Conservation (phyloP, 345 rosid genomes). For the thale cress (Arabidopsis thaliana) region DNA sequence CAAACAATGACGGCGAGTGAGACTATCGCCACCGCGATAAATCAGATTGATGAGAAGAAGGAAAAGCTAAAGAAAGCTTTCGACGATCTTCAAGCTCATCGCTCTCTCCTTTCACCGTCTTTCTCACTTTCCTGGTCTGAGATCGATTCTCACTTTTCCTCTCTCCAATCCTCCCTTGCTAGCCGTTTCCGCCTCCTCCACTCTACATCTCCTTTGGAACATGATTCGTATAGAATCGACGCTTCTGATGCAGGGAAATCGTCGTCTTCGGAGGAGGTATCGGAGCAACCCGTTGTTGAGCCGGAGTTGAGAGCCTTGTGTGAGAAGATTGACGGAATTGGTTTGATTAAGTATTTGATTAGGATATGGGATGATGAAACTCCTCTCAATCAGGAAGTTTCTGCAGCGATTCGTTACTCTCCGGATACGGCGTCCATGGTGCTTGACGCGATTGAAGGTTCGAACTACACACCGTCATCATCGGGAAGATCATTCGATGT, state of each 20-base stretch:
- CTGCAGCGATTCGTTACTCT: slow-evolving; percentile 48
- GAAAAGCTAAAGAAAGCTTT: slow-evolving; percentile 60
- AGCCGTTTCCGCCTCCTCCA: slow-evolving; percentile 59
- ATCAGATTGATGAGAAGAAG: slow-evolving; percentile 58
- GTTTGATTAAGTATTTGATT: slow-evolving; percentile 56
- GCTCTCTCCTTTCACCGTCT: slow-evolving; percentile 54
- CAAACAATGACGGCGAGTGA: slow-evolving; percentile 48
- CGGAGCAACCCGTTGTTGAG: slow-evolving; percentile 34
- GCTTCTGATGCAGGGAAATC: not conserved
- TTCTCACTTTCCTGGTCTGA: slow-evolving; percentile 69
- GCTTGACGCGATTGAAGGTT: slow-evolving; percentile 68
- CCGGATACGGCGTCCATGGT: slow-evolving; percentile 61
- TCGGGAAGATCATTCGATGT: slow-evolving; percentile 28
- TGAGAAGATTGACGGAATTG: slow-evolving; percentile 66
- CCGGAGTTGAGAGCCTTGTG: slow-evolving; percentile 58
- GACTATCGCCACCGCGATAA: slow-evolving; percentile 62
- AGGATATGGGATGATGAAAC: slow-evolving; percentile 49
- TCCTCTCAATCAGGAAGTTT: slow-evolving; percentile 50
- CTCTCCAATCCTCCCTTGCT: slow-evolving; percentile 50
- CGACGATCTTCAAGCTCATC: slow-evolving; percentile 66
- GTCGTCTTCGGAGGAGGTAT: not conserved
- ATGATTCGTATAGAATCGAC: not conserved
- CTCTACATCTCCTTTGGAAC: slow-evolving; percentile 31
- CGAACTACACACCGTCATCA: slow-evolving; percentile 27
- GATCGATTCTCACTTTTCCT: slow-evolving; percentile 68